Evolutionary conservation across 2,329 filamentous ascomycete genomes (phyloP), one percentile per base, ranked within the genome.

Genomic region (Cytospora piceae): DNA sequence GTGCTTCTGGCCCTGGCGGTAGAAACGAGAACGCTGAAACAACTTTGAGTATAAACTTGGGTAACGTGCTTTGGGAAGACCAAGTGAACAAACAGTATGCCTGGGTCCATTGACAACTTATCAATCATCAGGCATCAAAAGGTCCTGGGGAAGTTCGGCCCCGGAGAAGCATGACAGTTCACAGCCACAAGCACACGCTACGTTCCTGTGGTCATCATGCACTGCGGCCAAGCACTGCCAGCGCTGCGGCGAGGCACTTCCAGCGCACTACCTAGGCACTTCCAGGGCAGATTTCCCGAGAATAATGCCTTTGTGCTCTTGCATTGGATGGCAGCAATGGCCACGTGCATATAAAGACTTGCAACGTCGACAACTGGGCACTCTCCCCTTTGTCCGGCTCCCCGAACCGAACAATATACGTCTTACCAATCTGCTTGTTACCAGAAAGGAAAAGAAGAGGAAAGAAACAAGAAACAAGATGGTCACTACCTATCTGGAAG

Each of bases 181-280:
- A 31, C 24, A n/a, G 8, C 37, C 4, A 14, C 37, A 46, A 6
- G 37, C 12, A 9, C 0, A 39, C 15, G 56, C 56, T n/a, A 17
- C 7, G 15, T n/a, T 46, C 24, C 56, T 58, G 56, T 39, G 8
- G 56, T 58, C 56, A 58, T 31, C 56, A 58, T 49, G 56, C 24
- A 49, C 15, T 58, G 37, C 39, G 56, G 37, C 56, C 22, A 37
- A 49, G 39, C 56, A 49, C 24, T 27, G 37, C 56, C 56, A 29
- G 27, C 27, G 27, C 27, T 29, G 27, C 27, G 27, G 5, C 27
- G 3, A 29, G 5, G 27, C 27, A 29, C 27, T 29, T n/a, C n/a
- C n/a, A n/a, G n/a, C n/a, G 27, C 27, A 29, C 27, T 29, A 5
- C 27, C 27, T 29, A 29, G 27, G 27, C 27, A 29, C 27, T 29